Percentiles rank a stretch among this genome's conserved stretches.
phyloP scores from a whole-genome alignment of 306 rosid species.

The Lagenaria siceraria region DNA sequence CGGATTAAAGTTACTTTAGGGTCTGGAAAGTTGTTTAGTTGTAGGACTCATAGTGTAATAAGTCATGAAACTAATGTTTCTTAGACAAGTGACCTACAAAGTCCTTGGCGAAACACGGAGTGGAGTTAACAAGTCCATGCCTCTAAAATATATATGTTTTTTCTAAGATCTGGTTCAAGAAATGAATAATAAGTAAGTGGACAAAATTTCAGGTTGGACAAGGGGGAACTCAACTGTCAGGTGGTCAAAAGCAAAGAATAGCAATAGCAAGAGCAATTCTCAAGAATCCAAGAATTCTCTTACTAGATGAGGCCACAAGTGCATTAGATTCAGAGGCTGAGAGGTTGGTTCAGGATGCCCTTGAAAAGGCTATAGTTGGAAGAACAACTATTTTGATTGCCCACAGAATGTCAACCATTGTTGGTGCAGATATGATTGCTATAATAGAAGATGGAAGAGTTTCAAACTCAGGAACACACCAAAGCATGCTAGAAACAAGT shows the following conservation, averaged over 20 bases:
- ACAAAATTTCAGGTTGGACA: slow-evolving; percentile 58
- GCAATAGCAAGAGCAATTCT: slow-evolving; percentile 87
- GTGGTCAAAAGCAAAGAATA: slow-evolving; percentile 86
- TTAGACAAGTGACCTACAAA: no score
- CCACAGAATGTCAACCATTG: slow-evolving; percentile 68
- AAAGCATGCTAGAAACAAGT: slow-evolving; percentile 47
- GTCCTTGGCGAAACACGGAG: no score
- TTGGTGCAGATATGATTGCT: slow-evolving; percentile 72
- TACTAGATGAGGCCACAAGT: slow-evolving; percentile 90
- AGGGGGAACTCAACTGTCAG: slow-evolving; percentile 76
- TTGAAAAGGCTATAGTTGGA: slow-evolving; percentile 66
- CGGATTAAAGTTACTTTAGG: no score
- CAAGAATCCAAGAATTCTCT: slow-evolving; percentile 64
- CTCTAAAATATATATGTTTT: background rate
- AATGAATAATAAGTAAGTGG: background rate
- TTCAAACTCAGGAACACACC: slow-evolving; percentile 60
- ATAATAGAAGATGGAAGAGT: slow-evolving; percentile 63
- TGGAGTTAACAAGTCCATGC: background rate
- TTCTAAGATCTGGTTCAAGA: background rate
- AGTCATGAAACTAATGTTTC: no score
- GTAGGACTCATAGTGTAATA: no score
- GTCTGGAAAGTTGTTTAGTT: no score
- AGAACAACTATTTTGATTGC: slow-evolving; percentile 72
- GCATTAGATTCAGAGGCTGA: slow-evolving; percentile 86
- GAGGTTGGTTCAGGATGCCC: slow-evolving; percentile 73